Percentiles rank a stretch among this genome's conserved stretches.
Conservation (phyloP, 768 basidiomycete genomes). For the Gloeopeniophorella convolvens region DNA sequence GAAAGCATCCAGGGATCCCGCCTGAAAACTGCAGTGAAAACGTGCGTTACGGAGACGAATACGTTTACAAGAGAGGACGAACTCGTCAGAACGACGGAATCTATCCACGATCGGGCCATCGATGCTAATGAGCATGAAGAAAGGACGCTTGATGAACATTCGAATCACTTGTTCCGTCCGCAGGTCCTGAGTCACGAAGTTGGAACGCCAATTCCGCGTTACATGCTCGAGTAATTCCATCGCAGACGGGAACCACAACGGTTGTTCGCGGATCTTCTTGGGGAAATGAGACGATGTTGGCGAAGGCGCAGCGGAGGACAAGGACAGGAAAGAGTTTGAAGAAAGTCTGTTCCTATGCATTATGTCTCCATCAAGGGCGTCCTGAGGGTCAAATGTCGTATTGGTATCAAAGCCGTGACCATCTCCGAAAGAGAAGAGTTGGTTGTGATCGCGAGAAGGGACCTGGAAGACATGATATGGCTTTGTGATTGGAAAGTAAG, state of each 20-base stretch:
- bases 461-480: background rate
- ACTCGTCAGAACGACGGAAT: constrained; percentile 54
- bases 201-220: constrained; percentile 71
- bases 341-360: background rate
- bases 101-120: constrained; percentile 77
- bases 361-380: background rate
- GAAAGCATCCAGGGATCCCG: constrained; percentile 61
- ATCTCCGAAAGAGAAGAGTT: constrained; percentile 9
- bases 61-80: background rate
- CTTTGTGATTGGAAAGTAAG: no score
- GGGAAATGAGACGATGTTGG: constrained; percentile 4
- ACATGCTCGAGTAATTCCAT: constrained; percentile 60
- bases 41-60: constrained; percentile 5
- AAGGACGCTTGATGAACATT: constrained; percentile 78
- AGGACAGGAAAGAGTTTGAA: constrained; percentile 14
- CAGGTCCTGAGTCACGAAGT: constrained; percentile 80
- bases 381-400: background rate
- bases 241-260: constrained; percentile 39
- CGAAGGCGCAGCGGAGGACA: constrained; percentile 9
- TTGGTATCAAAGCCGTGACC: background rate
- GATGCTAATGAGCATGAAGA: constrained; percentile 76
- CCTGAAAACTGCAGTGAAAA: constrained; percentile 8
- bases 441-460: background rate
- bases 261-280: constrained; percentile 7
- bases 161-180: constrained; percentile 48